phyloP scores from a whole-genome alignment of 345 rosid species.

The Ceriops tagal region DNA sequence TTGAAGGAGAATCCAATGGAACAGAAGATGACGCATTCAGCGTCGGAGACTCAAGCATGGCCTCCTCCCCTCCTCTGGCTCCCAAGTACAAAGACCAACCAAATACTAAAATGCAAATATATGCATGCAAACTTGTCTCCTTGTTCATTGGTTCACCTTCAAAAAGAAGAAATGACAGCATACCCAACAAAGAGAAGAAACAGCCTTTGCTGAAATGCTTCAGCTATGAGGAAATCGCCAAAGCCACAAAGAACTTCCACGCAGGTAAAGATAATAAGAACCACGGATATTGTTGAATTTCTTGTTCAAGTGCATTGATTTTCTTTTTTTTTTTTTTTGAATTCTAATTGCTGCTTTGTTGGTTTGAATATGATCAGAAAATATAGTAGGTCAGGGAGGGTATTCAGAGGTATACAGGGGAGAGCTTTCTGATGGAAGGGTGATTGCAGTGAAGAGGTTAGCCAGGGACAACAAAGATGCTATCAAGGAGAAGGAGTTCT shows the following conservation, averaged over 20 bases:
- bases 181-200: conserved; percentile 32
- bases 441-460: conserved; percentile 79
- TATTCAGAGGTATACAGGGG: conserved; percentile 93
- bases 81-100: conserved; percentile 29
- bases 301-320: not conserved
- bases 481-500: conserved; percentile 79
- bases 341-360: not conserved
- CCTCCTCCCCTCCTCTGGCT: conserved; percentile 38
- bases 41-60: conserved; percentile 40
- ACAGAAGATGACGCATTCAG: conserved; percentile 59
- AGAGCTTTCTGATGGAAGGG: conserved; percentile 63
- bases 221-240: conserved; percentile 64
- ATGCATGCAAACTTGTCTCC: conserved; percentile 48
- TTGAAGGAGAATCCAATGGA: conserved; percentile 52
- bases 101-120: conserved; percentile 30
- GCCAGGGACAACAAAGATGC: conserved; percentile 71
- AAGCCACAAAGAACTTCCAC: conserved; percentile 66
- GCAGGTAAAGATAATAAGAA: conserved; percentile 35
- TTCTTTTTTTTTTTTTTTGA: no score
- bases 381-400: conserved; percentile 77
- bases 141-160: conserved; percentile 52
- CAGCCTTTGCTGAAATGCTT: conserved; percentile 64
- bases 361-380: conserved; percentile 41
- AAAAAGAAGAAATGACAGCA: conserved; percentile 38
- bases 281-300: not conserved